Percentiles rank a stretch among this genome's conserved stretches.
phyloP scores from a whole-genome alignment of 768 basidiomycete genomes.

The Xerocomellus intermedius region DNA sequence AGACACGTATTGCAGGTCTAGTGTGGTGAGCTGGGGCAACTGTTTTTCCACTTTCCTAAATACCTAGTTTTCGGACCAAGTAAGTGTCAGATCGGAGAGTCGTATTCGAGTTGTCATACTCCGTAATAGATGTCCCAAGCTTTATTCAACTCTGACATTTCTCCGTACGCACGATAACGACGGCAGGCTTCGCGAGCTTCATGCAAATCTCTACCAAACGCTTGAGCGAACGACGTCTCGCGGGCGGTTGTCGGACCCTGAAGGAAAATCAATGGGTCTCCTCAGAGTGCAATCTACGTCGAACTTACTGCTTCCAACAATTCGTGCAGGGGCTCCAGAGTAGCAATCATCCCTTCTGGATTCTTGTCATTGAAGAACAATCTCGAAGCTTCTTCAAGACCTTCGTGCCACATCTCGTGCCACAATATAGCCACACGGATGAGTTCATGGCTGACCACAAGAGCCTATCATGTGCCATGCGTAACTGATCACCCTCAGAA shows the following conservation, averaged over 20 bases:
- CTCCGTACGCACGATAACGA: conserved; percentile 82
- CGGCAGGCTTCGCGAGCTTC: conserved; percentile 92
- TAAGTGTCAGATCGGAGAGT: background rate
- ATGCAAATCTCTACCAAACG: conserved; percentile 87
- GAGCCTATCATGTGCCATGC: conserved; percentile 48
- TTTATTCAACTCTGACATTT: conserved; percentile 87
- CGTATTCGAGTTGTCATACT: conserved; percentile 42
- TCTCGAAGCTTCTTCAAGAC: conserved; percentile 94
- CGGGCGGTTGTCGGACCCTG: conserved; percentile 93
- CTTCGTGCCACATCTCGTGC: conserved; percentile 99
- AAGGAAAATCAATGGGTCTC: conserved; percentile 2
- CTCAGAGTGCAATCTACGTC: background rate
- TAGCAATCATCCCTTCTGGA: conserved; percentile 94
- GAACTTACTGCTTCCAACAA: conserved; percentile 78
- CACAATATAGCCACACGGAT: conserved; percentile 97
- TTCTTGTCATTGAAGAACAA: conserved; percentile 97
- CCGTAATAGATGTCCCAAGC: conserved; percentile 99
- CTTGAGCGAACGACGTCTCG: conserved; percentile 93
- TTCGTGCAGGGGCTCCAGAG: conserved; percentile 88
- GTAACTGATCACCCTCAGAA: background rate
- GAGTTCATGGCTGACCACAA: conserved; percentile 88
- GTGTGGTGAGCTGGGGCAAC: conserved; percentile 78
- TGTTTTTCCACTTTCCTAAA: conserved; percentile 97
- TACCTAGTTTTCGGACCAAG: conserved; percentile 48
- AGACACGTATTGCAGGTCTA: conserved; percentile 97